These are phyloP conservation scores for Salisapilia sapeloensis DNA, from an alignment of 352 stramenopile species.

Conservation along the genomic window DNA sequence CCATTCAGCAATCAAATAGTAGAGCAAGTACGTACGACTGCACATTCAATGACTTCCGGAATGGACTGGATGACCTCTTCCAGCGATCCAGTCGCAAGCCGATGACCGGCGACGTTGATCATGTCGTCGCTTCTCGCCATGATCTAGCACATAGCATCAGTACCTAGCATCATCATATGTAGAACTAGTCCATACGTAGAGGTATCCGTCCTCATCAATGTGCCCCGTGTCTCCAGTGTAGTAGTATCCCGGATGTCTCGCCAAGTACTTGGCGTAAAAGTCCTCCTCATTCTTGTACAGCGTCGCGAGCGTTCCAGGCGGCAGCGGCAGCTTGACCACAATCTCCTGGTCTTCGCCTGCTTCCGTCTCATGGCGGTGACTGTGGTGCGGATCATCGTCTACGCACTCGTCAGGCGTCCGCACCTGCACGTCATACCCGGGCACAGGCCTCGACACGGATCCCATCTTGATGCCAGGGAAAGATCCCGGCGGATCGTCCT, in stretches of 20 bases:
- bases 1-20: not conserved
- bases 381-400: slow-evolving; percentile 16
- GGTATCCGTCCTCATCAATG: slow-evolving; percentile 83
- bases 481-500: slow-evolving; percentile 14
- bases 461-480: slow-evolving; percentile 41
- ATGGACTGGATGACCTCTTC: slow-evolving; percentile 81
- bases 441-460: slow-evolving; percentile 43
- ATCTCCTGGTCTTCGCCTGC: slow-evolving; percentile 45
- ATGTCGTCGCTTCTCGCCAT: slow-evolving; percentile 85
- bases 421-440: slow-evolving; percentile 72
- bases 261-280: slow-evolving; percentile 71
- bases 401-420: slow-evolving; percentile 27
- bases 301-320: slow-evolving; percentile 67
- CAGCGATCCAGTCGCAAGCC: slow-evolving; percentile 75
- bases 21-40: slow-evolving; percentile 29
- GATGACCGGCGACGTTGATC: slow-evolving; percentile 82
- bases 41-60: slow-evolving; percentile 73
- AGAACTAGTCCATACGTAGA: slow-evolving; percentile 26
- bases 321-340: slow-evolving; percentile 68
- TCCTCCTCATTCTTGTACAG: slow-evolving; percentile 77
- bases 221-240: slow-evolving; percentile 76
- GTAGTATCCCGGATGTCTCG: slow-evolving; percentile 78
- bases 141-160: too few species aligned
- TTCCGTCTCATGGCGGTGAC: slow-evolving; percentile 28
- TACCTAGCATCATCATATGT: not conserved